phyloP scores from a whole-genome alignment of 139 green algal species.

The Chlorella sp. region DNA sequence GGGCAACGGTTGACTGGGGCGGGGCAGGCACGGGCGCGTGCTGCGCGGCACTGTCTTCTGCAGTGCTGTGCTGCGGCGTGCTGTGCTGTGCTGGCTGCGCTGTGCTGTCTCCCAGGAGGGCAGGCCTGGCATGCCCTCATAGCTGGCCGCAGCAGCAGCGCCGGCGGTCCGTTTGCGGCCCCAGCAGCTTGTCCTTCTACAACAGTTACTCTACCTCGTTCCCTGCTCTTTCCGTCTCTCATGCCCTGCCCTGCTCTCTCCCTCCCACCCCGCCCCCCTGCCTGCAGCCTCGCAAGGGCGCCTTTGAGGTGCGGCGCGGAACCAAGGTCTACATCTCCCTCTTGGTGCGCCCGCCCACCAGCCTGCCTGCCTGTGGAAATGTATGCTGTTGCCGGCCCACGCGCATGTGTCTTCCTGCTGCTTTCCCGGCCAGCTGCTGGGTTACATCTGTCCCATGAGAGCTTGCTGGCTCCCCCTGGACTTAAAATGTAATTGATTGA shows the following conservation, averaged over 20 bases:
- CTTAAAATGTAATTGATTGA: too few relatives aligned
- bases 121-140: not conserved
- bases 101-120: not conserved
- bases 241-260: not conserved
- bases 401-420: not conserved
- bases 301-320: constrained; percentile 34
- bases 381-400: too few relatives aligned
- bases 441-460: too few relatives aligned
- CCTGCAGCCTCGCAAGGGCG: constrained; percentile 21
- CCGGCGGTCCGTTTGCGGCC: too few relatives aligned
- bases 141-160: not conserved
- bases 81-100: not conserved
- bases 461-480: too few relatives aligned
- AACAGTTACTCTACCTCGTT: not conserved
- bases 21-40: not conserved
- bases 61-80: too few relatives aligned
- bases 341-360: not conserved
- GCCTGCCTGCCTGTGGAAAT: too few relatives aligned
- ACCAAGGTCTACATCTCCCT: constrained; percentile 21
- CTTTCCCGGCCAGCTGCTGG: not conserved
- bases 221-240: too few relatives aligned
- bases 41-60: too few relatives aligned
- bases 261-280: too few relatives aligned
- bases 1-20: not conserved
- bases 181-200: not conserved